Evolutionary conservation across 139 green algal genomes (phyloP), one percentile per base, ranked within the genome.

Genomic region (Chlorella sorokiniana): DNA sequence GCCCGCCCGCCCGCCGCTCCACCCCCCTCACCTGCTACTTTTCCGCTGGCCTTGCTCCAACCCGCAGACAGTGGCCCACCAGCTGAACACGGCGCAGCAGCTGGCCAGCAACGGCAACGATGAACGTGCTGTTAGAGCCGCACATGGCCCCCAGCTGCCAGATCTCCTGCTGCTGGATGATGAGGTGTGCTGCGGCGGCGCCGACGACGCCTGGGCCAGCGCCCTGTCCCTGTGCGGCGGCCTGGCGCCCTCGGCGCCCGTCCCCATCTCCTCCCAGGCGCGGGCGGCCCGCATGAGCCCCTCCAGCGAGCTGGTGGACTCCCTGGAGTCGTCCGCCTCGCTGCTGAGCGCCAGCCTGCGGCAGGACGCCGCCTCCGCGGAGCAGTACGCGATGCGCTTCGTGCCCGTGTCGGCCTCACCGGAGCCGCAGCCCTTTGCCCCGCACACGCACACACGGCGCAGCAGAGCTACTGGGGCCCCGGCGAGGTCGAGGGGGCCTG

Each of bases 251-350:
- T 79, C 72, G 6, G 72, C 73, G 20, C 73, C 73, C 2, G 54
- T 79, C 35, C 73, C 73, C 37, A 79, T 79, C 54, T 25, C 73
- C 23, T 65, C 56, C 16, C 23, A 10, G 0, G 73, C 54, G 27
- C 45, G 33, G 8, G 35, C 5, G 37, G 6, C 4, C n/a, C 40
- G 51, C n/a, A 31, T 31, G 33, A 33, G 9, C 27, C 38, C 63
- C 51, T 40, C 68, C 3, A 54, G n/a, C 41, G 81, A 86, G 16
- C 59, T 82, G 31, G 54, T 83, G 22, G 78, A 78, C 33, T 86
- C 81, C 9, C 65, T 86, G 44, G 81, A 86, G 59, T 86, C 81
- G 14, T 63, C 74, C 3, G 74, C 83, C 31, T 74, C 81, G 14
- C 44, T 86, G 38, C 59, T 86, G 44, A 65, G 62, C 18, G 78